phyloP scores from a whole-genome alignment of 75 land plant species.

The Adiantum capillusveneris region DNA sequence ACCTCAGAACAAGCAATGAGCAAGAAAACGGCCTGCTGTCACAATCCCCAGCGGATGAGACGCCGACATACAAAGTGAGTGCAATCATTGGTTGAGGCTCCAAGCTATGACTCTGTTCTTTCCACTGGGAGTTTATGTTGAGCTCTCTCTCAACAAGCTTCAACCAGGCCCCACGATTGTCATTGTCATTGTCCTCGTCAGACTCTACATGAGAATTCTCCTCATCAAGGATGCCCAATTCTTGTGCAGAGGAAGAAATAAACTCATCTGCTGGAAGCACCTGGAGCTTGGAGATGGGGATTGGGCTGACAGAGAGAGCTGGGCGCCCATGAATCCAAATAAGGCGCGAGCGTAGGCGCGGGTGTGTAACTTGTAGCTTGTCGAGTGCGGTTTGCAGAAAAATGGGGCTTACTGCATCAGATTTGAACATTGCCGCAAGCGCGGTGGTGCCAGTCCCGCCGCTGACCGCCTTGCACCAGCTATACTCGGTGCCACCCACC shows the following conservation, averaged over 20 bases:
- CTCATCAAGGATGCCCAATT: no score
- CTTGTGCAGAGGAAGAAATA: no score
- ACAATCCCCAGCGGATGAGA: background rate
- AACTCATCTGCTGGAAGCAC: conserved; percentile 17
- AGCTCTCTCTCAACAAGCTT: conserved; percentile 53
- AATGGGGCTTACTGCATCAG: conserved; percentile 21
- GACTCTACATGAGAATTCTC: no score
- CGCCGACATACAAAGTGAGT: conserved; percentile 9
- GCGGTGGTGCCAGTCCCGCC: conserved; percentile 85
- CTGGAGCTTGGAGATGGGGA: conserved; percentile 22
- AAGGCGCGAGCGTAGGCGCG: conserved; percentile 65
- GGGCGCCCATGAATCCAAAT: conserved; percentile 40
- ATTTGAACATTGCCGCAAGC: conserved; percentile 51
- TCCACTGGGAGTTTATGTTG: conserved; percentile 52
- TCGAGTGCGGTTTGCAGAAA: conserved; percentile 44
- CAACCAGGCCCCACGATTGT: conserved; percentile 21
- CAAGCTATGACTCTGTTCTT: conserved; percentile 9
- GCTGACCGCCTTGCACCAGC: conserved; percentile 75
- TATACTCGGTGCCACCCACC: conserved; percentile 73
- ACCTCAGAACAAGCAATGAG: conserved; percentile 29
- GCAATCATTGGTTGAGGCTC: conserved; percentile 25
- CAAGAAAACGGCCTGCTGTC: conserved; percentile 5
- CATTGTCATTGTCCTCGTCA: conserved; percentile 8
- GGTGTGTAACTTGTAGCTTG: conserved; percentile 38
- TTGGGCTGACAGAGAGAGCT: conserved; percentile 22